Percentiles rank a stretch among this genome's conserved stretches.
Evolutionary conservation across 2,329 filamentous ascomycete species (phyloP).

Genomic region (Magnaporthiopsis rhizophila): DNA sequence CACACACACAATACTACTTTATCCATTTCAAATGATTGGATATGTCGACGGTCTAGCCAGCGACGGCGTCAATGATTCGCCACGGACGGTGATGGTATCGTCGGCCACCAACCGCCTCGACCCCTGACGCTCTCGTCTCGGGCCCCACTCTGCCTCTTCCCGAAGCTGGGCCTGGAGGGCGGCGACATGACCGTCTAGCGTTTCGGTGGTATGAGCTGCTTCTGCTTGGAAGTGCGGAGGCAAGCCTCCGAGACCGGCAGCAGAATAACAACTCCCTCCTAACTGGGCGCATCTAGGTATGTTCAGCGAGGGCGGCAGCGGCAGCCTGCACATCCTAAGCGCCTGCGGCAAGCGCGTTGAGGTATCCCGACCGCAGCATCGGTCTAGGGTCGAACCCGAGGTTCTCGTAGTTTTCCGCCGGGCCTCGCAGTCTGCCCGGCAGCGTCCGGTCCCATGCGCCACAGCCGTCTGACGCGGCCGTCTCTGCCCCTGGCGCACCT

Average conservation of each 20-base stretch:
- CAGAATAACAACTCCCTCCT: not conserved
- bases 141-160: not conserved
- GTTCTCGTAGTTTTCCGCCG: constrained; percentile 29
- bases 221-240: not conserved
- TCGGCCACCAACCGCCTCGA: not conserved
- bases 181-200: too few species aligned
- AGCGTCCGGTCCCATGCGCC: not conserved
- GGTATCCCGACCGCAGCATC: constrained; percentile 30
- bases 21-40: not conserved
- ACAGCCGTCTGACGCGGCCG: too few species aligned
- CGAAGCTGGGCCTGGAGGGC: not conserved
- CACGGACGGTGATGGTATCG: not conserved
- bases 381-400: constrained; percentile 32
- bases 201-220: not conserved
- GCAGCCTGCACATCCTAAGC: not conserved
- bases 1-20: not conserved
- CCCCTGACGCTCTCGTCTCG: too few species aligned
- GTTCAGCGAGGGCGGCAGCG: not conserved
- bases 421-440: constrained; percentile 9
- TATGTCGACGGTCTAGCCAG: not conserved
- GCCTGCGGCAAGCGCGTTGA: constrained; percentile 16
- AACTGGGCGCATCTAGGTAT: not conserved
- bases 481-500: not conserved
- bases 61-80: too few species aligned
- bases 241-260: not conserved